These are phyloP conservation scores for Chamaecrista fasciculata DNA, from an alignment of 306 rosid species.

Conservation along the genomic window DNA sequence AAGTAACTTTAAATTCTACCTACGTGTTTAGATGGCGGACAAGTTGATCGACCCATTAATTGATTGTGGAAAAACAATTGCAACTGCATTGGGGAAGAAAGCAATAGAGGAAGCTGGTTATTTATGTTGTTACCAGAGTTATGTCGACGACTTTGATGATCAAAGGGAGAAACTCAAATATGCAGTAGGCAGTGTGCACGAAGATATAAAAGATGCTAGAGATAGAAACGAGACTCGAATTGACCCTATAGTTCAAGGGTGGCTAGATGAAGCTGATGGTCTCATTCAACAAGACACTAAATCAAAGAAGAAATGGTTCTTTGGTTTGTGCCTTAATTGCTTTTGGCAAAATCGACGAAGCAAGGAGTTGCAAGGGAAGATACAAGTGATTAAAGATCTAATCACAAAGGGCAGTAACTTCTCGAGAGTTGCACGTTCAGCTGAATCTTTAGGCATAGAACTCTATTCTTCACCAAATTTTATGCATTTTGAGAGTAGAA, in stretches of 20 bases:
- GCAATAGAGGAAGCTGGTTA: background rate
- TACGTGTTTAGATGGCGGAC: no score
- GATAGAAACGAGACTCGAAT: background rate
- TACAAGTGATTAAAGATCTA: background rate
- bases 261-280: background rate
- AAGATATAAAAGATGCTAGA: background rate
- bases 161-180: background rate
- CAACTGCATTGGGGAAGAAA: background rate
- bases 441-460: conserved; percentile 13
- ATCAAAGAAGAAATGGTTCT: background rate
- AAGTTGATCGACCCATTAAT: no score
- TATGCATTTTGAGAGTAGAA: background rate
- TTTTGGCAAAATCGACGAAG: background rate
- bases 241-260: fast-evolving
- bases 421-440: background rate
- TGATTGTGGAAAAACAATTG: background rate
- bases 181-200: background rate
- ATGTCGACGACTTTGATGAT: background rate
- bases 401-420: background rate
- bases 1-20: no score
- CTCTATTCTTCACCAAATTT: conserved; percentile 5
- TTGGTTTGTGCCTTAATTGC: background rate
- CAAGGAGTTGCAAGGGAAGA: background rate
- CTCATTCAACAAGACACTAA: background rate
- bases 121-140: background rate